Evolutionary conservation across 305 asterid genomes (phyloP).

Genomic region (Fraxinus latifolia): DNA sequence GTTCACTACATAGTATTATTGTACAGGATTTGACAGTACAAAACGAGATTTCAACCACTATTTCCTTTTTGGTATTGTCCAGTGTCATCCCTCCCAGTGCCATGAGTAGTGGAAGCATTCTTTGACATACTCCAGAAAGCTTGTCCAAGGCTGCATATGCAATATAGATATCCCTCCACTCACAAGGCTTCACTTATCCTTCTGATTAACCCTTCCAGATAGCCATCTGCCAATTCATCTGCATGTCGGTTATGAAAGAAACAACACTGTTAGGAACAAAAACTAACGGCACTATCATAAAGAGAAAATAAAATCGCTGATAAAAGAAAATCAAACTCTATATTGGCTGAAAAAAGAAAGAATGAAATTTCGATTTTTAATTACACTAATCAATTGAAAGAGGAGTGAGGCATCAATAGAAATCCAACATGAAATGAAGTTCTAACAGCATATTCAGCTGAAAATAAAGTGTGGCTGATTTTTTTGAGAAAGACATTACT

Average conservation of each 20-base stretch:
- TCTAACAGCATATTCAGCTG: background rate
- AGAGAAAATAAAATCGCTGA: background rate
- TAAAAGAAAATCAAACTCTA: background rate
- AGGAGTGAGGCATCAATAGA: background rate
- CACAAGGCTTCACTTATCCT: background rate
- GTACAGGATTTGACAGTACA: background rate
- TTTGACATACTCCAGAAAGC: background rate
- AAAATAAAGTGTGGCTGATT: background rate
- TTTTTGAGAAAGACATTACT: background rate
- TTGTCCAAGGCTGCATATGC: conserved; percentile 22
- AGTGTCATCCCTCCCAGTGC: background rate
- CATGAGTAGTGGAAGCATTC: conserved; percentile 4
- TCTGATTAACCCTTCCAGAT: background rate
- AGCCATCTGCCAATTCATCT: background rate
- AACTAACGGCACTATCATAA: background rate
- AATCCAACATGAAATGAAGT: background rate
- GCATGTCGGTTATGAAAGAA: background rate
- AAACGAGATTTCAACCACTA: background rate
- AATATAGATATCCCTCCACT: conserved; percentile 21
- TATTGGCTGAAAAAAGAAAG: background rate
- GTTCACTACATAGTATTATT: background rate
- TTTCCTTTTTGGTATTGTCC: background rate
- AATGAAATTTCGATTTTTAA: background rate
- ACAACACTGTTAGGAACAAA: background rate
- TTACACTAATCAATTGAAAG: background rate